These are phyloP conservation scores for Malassezia dermatis DNA, from an alignment of 1,284 basidiomycete species.

Conservation along the genomic window DNA sequence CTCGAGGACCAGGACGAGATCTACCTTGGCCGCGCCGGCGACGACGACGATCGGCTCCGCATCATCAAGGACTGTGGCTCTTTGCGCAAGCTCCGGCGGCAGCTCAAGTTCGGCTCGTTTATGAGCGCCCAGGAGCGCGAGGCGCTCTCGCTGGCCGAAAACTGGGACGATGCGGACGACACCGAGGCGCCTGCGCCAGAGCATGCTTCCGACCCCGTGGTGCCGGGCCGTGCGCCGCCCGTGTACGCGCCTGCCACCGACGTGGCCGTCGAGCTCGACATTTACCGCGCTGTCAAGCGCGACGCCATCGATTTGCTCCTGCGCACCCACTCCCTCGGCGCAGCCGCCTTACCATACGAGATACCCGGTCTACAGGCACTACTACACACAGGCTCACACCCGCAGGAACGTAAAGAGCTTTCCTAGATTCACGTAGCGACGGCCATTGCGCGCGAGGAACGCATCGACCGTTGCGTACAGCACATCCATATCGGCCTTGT, in stretches of 20 bases:
- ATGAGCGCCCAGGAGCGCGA: slow-evolving; percentile 37
- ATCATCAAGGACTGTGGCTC: slow-evolving; percentile 37
- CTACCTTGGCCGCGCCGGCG: slow-evolving; percentile 28
- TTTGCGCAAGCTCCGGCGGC: slow-evolving; percentile 23
- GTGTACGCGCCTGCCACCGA: not conserved
- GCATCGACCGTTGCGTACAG: slow-evolving; percentile 25
- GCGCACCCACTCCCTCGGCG: slow-evolving; percentile 10
- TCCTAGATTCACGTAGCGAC: slow-evolving; percentile 38
- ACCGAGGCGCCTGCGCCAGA: not conserved
- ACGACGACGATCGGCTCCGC: slow-evolving; percentile 23
- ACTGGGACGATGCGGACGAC: not conserved
- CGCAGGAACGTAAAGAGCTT: slow-evolving; percentile 39
- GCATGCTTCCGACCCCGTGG: not conserved
- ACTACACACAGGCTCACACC: slow-evolving; percentile 17
- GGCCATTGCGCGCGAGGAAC: slow-evolving; percentile 35
- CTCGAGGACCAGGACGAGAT: slow-evolving; percentile 42
- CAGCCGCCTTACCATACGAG: slow-evolving; percentile 5
- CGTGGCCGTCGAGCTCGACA: slow-evolving; percentile 15
- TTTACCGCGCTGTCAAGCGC: slow-evolving; percentile 18
- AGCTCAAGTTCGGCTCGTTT: slow-evolving; percentile 35
- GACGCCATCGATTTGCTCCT: slow-evolving; percentile 14
- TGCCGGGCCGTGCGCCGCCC: not conserved
- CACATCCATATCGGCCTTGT: slow-evolving; percentile 17
- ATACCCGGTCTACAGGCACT: slow-evolving; percentile 9
- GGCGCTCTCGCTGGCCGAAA: not conserved